Percentiles rank a stretch among this genome's conserved stretches.
Evolutionary conservation across 2,329 filamentous ascomycete species (phyloP).

Genomic region (Penicillium occitanis): DNA sequence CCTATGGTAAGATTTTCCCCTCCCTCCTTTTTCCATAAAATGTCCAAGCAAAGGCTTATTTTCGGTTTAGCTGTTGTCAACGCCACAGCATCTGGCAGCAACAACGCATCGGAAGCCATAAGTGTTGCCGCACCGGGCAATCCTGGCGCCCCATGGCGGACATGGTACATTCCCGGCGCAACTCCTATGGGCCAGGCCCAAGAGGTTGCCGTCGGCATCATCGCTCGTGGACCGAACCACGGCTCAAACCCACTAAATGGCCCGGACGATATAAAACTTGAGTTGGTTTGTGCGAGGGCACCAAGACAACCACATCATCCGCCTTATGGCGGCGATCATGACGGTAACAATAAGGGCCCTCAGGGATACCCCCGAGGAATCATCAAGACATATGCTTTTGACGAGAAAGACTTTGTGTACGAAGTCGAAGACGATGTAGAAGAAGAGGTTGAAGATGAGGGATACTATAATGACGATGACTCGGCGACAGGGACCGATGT

Average conservation of each 20-base stretch:
- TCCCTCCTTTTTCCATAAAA: background rate
- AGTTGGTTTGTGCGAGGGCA: constrained; percentile 39
- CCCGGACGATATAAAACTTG: constrained; percentile 36
- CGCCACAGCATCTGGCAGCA: constrained; percentile 25
- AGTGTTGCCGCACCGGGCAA: constrained; percentile 33
- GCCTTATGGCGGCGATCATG: background rate
- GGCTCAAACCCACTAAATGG: constrained; percentile 27
- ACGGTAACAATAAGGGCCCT: background rate
- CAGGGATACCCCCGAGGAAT: constrained; percentile 3
- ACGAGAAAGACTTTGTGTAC: constrained; percentile 13
- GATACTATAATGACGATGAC: background rate
- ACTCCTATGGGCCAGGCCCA: constrained; percentile 34
- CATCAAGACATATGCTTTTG: constrained; percentile 17
- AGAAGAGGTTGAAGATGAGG: background rate
- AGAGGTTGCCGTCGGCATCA: constrained; percentile 40
- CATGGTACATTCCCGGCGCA: constrained; percentile 39
- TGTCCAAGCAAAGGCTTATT: background rate
- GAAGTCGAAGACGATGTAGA: constrained; percentile 14
- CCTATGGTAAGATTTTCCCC: constrained; percentile 30
- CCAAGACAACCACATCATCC: constrained; percentile 23
- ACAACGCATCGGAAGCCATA: constrained; percentile 27
- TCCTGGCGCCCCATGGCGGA: constrained; percentile 34
- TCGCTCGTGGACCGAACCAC: constrained; percentile 35
- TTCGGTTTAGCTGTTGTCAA: constrained; percentile 33
- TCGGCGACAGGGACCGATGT: background rate